Evolutionary conservation across 192 early-diverging fungal species (phyloP).

Genomic region (Irineochytrium annulatum): DNA sequence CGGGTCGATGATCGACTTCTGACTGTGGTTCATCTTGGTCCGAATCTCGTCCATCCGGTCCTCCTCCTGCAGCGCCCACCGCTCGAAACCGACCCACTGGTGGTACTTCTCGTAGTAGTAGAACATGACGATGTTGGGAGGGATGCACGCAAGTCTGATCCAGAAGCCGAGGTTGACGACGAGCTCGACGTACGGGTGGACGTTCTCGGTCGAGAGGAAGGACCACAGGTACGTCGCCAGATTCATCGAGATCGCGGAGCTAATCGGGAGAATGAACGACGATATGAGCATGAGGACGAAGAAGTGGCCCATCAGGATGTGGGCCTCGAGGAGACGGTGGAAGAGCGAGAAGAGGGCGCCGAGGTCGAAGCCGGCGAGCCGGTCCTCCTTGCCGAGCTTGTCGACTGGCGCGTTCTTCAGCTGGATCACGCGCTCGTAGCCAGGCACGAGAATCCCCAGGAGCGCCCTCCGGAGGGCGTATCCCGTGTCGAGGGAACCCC

Average conservation of each 20-base stretch:
- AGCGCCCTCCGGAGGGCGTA: constrained; percentile 49
- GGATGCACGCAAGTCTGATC: constrained; percentile 30
- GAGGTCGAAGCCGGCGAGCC: constrained; percentile 10
- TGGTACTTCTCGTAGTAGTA: constrained; percentile 53
- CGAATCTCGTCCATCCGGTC: constrained; percentile 4
- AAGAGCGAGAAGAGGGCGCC: constrained; percentile 17
- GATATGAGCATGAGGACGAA: constrained; percentile 32
- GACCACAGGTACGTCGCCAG: constrained; percentile 16
- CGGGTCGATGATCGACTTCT: neutral
- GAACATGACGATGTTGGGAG: constrained; percentile 40
- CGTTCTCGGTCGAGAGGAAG: constrained; percentile 15
- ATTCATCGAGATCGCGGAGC: constrained; percentile 15
- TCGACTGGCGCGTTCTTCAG: constrained; percentile 15
- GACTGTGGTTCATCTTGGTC: neutral
- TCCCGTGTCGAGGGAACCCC: constrained; percentile 67
- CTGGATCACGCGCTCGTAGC: constrained; percentile 21
- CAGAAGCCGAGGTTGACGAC: constrained; percentile 19
- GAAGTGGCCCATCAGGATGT: constrained; percentile 47
- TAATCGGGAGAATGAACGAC: constrained; percentile 32
- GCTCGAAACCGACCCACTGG: constrained; percentile 44
- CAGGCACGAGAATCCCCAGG: constrained; percentile 22
- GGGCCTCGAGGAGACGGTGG: constrained; percentile 45
- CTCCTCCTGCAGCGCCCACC: constrained; percentile 37
- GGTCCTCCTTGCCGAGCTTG: constrained; percentile 31
- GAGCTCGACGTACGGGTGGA: constrained; percentile 31